phyloP scores from a whole-genome alignment of 768 basidiomycete species.

The Rhodotorula sphaerocarpa region DNA sequence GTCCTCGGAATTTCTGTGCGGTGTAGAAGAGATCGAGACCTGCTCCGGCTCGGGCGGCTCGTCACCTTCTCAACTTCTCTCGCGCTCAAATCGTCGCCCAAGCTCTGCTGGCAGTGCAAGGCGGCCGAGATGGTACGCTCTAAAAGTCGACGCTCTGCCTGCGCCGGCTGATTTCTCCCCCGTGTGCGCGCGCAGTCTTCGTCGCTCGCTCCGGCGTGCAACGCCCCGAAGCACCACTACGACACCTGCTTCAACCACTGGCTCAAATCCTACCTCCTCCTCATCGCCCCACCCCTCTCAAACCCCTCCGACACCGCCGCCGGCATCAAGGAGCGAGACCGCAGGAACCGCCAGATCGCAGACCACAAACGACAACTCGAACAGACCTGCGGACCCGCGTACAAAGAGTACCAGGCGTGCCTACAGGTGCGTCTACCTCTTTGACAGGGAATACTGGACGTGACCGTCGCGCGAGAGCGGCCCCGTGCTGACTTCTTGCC shows the following conservation, averaged over 20 bases:
- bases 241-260: constrained; percentile 94
- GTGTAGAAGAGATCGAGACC: no score
- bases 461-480: no score
- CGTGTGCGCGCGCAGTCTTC: constrained; percentile 17
- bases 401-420: constrained; percentile 70
- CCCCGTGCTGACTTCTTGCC: neutral
- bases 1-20: no score
- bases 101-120: no score
- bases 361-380: constrained; percentile 83
- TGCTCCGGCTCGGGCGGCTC: no score
- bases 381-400: constrained; percentile 69
- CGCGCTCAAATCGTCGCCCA: no score
- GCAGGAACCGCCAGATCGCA: constrained; percentile 49
- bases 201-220: constrained; percentile 75
- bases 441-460: neutral
- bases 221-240: constrained; percentile 77
- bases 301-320: constrained; percentile 43
- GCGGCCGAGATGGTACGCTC: no score
- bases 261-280: constrained; percentile 94
- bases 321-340: constrained; percentile 36
- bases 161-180: no score
- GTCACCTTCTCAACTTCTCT: no score
- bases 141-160: no score
- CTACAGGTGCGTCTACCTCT: constrained; percentile 57
- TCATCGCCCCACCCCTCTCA: constrained; percentile 48